phyloP scores from a whole-genome alignment of 352 stramenopile genomes.

The Phytophthora chlamydospora region DNA sequence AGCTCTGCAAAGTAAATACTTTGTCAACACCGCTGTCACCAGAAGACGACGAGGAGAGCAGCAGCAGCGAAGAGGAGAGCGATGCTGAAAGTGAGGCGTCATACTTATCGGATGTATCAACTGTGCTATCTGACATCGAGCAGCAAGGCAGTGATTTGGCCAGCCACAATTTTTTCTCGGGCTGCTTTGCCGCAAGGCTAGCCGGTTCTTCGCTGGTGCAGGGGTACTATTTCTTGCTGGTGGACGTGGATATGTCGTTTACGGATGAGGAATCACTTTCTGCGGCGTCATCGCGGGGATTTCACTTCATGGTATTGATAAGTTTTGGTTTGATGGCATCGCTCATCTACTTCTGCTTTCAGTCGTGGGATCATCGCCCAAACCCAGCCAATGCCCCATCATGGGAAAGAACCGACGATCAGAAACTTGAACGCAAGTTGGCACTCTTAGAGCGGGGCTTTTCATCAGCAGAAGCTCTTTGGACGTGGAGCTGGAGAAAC shows the following conservation, averaged over 20 bases:
- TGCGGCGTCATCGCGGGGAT: slow-evolving; percentile 21
- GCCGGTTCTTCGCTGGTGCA: slow-evolving; percentile 53
- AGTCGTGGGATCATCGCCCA: slow-evolving; percentile 42
- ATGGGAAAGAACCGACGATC: neutral
- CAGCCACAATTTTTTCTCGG: slow-evolving; percentile 40
- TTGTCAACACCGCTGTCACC: slow-evolving; percentile 17
- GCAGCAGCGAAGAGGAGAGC: slow-evolving; percentile 27
- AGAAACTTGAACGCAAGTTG: slow-evolving; percentile 46
- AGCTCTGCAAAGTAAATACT: slow-evolving; percentile 12
- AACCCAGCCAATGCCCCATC: neutral
- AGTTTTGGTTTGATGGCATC: slow-evolving; percentile 43
- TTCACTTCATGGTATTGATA: slow-evolving; percentile 46
- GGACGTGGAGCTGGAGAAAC: slow-evolving; percentile 32
- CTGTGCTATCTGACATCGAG: slow-evolving; percentile 9
- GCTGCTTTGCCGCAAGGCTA: slow-evolving; percentile 52
- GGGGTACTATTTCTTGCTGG: slow-evolving; percentile 60
- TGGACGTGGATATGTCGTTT: slow-evolving; percentile 36
- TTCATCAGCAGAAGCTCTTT: slow-evolving; percentile 24
- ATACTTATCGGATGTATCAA: slow-evolving; percentile 24
- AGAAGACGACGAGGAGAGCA: slow-evolving; percentile 20
- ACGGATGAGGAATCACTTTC: neutral
- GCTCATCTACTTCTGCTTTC: slow-evolving; percentile 55
- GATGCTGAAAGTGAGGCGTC: slow-evolving; percentile 32
- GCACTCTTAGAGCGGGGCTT: slow-evolving; percentile 25
- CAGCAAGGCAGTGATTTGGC: slow-evolving; percentile 14